Base-by-base conservation (phyloP, 441 rosid species). In the Metrosideros polymorpha region DNA sequence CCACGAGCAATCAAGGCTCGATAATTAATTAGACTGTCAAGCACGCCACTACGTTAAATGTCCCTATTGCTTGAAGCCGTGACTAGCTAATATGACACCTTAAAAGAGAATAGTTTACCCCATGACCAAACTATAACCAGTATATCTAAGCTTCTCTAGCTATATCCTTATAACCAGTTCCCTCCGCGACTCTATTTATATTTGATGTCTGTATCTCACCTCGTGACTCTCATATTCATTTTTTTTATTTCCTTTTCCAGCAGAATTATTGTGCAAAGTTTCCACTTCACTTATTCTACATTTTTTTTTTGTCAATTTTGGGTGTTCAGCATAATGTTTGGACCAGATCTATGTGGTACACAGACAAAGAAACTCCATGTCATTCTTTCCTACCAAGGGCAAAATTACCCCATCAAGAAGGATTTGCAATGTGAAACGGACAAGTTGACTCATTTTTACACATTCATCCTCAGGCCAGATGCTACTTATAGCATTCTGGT, bases 301-400 rank as follows among this genome's bases (percentile, higher is more conserved):
- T 63, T 18, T 50, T 12, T 42, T 42, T 45, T 76, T 85, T n/a
- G n/a, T 85, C 76, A 29, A 76, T 90, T 89, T 35, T 30, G 66
- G 50, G 77, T 84, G 45, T 93, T 93, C 95, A 97, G 99, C 89
- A 63, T 97, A 77, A 97, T 97, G 99, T 97, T 96, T 90, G 99
- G 99, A 90, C 99, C 99, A 79, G 99, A 97, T 88, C 88, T 97
- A 85, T 97, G 99, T 39, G 99, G 99, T 77, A 89, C 96, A 4
- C 99, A 96, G 92, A 96, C 93, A 50, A 97, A 97, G 93, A 94
- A 96, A 92, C 95, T 97, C 86, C 99, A 97, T 89, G 90, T 94
- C 76, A 96, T 97, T 86, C 86, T 95, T 54, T 96, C 99, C 51
- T 97, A 97, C 88, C 99, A 97, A 83, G 99, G 99, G 54, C 99